Base-by-base conservation (phyloP, 176 grass and related monocot species). In the Hordeum marinum region DNA sequence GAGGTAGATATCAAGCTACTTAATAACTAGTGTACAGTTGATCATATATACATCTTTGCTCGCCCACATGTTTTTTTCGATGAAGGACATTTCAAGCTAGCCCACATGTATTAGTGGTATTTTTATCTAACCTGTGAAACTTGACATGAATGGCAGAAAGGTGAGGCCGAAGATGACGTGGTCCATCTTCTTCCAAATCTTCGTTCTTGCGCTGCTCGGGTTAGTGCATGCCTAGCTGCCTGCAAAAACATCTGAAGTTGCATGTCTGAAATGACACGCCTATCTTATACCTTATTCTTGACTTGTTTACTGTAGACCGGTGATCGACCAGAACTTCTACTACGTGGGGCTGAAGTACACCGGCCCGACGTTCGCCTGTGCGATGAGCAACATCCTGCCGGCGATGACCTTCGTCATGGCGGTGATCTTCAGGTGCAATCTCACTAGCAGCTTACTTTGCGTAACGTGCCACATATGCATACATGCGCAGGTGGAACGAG, bases 311-410 rank as follows among this genome's bases (percentile, higher is more conserved):
- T 81, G 72, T 84, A 97, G 95, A 14, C 96, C 96, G 40, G 96
- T 98, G 62, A 95, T 98, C 2, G 93, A 98, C 21, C 96, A 98
- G 69, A 98, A 98, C 42, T 95, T 98, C 72, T 98, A 98, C 80
- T 98, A 98, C 21, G 86, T 67, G 1, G 96, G 89, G 1, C 59
- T 98, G 9, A 98, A 98, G 78, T 84, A 84, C 65, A 95, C 93
- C 3, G 92, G 93, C 1, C 96, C 96, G 18, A 98, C 96, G 6
- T 98, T 98, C 83, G 89, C 91, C 23, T 98, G 96, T 72, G 96
- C 96, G 0, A 90, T 98, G 96, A 98, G 93, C 85, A 98, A 98
- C 93, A 98, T 98, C 76, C 72, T 98, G 14, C 96, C 96, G 1
- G 96, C 93, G 6, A 92, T 98, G 93, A 98, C 96, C 83, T 98